These are phyloP conservation scores for Mychonastes homosphaera DNA, from an alignment of 139 green algal genomes.

Conservation along the genomic window DNA sequence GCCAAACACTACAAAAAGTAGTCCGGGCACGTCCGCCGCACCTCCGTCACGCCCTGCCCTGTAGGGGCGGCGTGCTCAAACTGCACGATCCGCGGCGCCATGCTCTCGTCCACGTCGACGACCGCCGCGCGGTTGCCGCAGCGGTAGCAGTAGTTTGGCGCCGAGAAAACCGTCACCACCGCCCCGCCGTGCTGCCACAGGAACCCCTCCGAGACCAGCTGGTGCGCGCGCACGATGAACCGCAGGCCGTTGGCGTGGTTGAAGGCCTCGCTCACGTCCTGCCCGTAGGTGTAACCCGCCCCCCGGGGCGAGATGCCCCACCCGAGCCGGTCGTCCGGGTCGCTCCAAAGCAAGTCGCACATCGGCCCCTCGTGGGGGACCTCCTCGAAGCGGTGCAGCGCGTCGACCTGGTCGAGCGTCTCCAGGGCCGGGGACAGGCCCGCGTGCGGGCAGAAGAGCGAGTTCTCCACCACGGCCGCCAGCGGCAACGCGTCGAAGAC, in stretches of 20 bases:
- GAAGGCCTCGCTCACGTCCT: constrained; percentile 86
- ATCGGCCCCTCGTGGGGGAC: constrained; percentile 93
- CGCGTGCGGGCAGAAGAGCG: constrained; percentile 81
- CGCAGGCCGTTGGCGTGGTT: constrained; percentile 89
- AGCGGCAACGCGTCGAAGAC: constrained; percentile 95
- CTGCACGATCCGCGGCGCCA: constrained; percentile 44
- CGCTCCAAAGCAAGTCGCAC: constrained; percentile 94
- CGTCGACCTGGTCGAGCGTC: constrained; percentile 86
- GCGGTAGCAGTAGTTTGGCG: constrained; percentile 98
- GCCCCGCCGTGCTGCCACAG: constrained; percentile 77
- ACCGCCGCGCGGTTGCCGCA: constrained; percentile 31
- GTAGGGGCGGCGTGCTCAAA: constrained; percentile 53
- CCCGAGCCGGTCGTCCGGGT: constrained; percentile 93
- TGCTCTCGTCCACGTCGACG: constrained; percentile 53
- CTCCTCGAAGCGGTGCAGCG: constrained; percentile 43
- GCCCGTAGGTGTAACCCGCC: constrained; percentile 76
- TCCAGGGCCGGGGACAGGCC: constrained; percentile 93
- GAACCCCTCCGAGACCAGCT: constrained; percentile 87
- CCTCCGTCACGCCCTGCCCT: constrained; percentile 46
- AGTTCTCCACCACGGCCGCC: constrained; percentile 80
- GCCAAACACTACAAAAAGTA: constrained; percentile 58
- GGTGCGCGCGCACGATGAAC: constrained; percentile 94
- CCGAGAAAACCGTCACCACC: constrained; percentile 93
- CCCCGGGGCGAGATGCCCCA: constrained; percentile 85
- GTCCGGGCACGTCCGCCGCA: constrained; percentile 38